Evolutionary conservation across 495 filamentous ascomycete species (phyloP), one percentile per base, ranked within the genome.

Genomic region (Neurospora tetrasperma): DNA sequence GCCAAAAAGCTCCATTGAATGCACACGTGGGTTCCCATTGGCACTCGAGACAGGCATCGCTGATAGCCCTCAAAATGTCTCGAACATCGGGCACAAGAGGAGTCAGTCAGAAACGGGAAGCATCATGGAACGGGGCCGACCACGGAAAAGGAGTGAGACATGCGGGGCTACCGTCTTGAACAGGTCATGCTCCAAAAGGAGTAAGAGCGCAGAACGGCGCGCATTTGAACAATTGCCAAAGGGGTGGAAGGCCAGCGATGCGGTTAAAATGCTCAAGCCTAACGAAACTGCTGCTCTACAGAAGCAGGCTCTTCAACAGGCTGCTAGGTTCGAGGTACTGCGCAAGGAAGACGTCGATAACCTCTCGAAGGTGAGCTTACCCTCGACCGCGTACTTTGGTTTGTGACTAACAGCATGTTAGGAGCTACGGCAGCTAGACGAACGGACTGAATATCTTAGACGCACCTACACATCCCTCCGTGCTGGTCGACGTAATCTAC

Each of bases 341-440:
- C 82, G 83, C 62, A 85, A 86, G 73, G 87, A 89, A 68, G 90
- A 93, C 71, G 91, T 93, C 20, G 88, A 91, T 59, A 82, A 81
- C 20, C 81, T 93, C 18, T 90, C 90, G 14, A 85, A 85, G 79
- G 89, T 90, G 82, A 72, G 84, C 27, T 18, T 14, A 35, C 14
- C 54, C 27, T 38, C 27, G 16, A 18, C 18, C 23, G 7, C 27
- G 6, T 66, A 38, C 27, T 35, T 14, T 66, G 12, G 54, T 35
- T 38, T 31, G 35, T 16, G 27, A 38, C 54, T 66, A 38, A 66
- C 54, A 66, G 31, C 20, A 6, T 7, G 41, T 2, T 42, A 90
- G 86, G 91, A 93, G 78, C 86, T 93, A 38, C 85, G 88, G 12
- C 85, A 85, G 46, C 83, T 93, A n/a, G 91, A 93, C 74, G 87